Evolutionary conservation across 352 stramenopile genomes (phyloP).

Genomic region (Phytophthora lateralis): DNA sequence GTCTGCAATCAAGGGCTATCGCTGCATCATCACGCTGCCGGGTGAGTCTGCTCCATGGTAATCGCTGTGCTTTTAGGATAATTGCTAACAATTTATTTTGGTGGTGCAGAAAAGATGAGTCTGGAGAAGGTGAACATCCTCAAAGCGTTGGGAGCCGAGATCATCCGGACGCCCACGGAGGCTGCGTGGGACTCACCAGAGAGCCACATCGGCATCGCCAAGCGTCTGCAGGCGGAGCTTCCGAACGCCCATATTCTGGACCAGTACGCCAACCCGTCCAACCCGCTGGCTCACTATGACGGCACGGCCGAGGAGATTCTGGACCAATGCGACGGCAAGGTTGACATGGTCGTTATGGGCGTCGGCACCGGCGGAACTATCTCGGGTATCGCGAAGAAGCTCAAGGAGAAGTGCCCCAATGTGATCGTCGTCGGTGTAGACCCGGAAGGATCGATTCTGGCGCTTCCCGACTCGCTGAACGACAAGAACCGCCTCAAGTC

Average conservation of each 20-base stretch:
- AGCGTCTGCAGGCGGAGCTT: constrained; percentile 90
- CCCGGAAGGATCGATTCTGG: constrained; percentile 93
- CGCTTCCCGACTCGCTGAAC: constrained; percentile 91
- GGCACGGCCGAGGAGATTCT: constrained; percentile 95
- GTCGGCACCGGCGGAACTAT: constrained; percentile 96
- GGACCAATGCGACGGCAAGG: constrained; percentile 89
- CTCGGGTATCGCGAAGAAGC: constrained; percentile 91
- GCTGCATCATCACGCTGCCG: constrained; percentile 90
- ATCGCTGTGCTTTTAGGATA: not conserved
- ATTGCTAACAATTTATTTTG: not conserved
- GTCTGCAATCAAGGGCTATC: constrained; percentile 96
- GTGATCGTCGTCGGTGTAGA: constrained; percentile 91
- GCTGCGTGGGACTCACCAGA: constrained; percentile 95
- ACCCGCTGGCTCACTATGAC: constrained; percentile 95
- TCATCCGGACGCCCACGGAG: constrained; percentile 96
- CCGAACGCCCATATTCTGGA: constrained; percentile 95
- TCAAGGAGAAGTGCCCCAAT: constrained; percentile 92
- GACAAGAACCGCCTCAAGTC: constrained; percentile 87
- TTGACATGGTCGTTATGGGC: constrained; percentile 95
- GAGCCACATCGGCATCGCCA: constrained; percentile 93
- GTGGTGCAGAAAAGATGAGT: constrained; percentile 92
- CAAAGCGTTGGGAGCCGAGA: constrained; percentile 94
- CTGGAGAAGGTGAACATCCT: constrained; percentile 96
- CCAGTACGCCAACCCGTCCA: constrained; percentile 96
- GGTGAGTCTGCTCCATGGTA: constrained; percentile 18